These are phyloP conservation scores for Cyberlindnera suaveolens DNA, from an alignment of 805 yeast genomes.

Conservation along the genomic window DNA sequence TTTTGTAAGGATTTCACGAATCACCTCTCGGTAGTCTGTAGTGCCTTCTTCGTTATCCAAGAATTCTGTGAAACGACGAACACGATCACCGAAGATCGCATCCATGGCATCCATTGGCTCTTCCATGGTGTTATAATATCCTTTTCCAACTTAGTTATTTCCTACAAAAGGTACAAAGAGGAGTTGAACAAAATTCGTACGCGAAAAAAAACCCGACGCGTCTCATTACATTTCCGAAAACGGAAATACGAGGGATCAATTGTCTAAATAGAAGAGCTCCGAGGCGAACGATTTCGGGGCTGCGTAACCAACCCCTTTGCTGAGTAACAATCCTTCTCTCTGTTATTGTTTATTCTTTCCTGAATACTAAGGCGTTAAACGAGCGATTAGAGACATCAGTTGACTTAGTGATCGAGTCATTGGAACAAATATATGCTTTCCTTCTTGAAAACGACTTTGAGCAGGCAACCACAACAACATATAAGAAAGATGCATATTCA, in stretches of 20 bases:
- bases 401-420: too few relatives aligned
- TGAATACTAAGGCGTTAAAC: too few relatives aligned
- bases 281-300: neutral
- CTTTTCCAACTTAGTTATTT: neutral
- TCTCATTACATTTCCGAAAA: conserved; percentile 12
- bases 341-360: too few relatives aligned
- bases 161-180: neutral
- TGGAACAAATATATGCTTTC: too few relatives aligned
- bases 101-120: conserved; percentile 26
- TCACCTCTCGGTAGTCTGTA: conserved; percentile 61
- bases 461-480: neutral
- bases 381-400: too few relatives aligned
- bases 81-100: conserved; percentile 69
- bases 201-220: conserved; percentile 4
- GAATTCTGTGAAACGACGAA: conserved; percentile 84
- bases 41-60: conserved; percentile 51
- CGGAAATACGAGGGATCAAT: conserved; percentile 1
- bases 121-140: conserved; percentile 13
- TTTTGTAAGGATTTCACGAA: conserved; percentile 65
- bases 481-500: conserved; percentile 69
- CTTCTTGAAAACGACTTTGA: neutral
- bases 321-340: too few relatives aligned
- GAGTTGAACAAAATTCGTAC: conserved; percentile 1
- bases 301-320: too few relatives aligned
- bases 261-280: neutral